Conservation (phyloP, 2,329 filamentous ascomycete genomes). For the Fusarium nanum region DNA sequence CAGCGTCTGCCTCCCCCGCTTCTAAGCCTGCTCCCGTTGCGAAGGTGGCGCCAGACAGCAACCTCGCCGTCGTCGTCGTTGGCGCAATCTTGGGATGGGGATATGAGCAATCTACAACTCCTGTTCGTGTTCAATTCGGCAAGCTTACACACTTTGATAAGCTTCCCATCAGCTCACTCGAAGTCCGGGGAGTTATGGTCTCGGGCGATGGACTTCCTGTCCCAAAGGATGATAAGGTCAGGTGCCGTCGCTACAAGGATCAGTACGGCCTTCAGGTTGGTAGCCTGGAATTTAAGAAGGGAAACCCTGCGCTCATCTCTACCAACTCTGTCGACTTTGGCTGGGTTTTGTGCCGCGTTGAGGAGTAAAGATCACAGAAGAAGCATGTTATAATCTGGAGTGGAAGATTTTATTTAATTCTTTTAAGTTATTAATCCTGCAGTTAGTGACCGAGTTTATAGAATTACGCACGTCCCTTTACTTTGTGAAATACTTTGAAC, state of each 20-base stretch:
- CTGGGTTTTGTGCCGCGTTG: neutral
- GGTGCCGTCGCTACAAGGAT: neutral
- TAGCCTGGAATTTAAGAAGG: neutral
- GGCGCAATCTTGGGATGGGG: neutral
- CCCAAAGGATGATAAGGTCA: neutral
- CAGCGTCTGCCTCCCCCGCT: neutral
- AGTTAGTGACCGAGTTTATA: too few species aligned
- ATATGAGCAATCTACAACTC: neutral
- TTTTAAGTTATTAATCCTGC: too few species aligned
- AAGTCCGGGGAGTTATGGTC: neutral
- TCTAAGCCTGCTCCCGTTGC: neutral
- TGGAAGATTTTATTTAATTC: neutral
- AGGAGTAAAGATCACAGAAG: neutral
- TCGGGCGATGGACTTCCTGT: neutral
- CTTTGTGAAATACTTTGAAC: too few species aligned
- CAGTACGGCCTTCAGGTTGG: neutral
- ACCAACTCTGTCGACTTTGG: neutral
- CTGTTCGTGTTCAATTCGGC: neutral
- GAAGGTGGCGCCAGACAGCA: neutral
- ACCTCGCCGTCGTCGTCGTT: neutral
- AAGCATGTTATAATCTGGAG: accelerated
- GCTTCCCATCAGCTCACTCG: neutral
- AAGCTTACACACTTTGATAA: neutral
- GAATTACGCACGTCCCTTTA: too few species aligned
- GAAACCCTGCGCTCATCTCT: neutral